Percentiles rank a stretch among this genome's conserved stretches.
phyloP scores from a whole-genome alignment of 2,329 filamentous ascomycete genomes.

The Talaromyces sp. region DNA sequence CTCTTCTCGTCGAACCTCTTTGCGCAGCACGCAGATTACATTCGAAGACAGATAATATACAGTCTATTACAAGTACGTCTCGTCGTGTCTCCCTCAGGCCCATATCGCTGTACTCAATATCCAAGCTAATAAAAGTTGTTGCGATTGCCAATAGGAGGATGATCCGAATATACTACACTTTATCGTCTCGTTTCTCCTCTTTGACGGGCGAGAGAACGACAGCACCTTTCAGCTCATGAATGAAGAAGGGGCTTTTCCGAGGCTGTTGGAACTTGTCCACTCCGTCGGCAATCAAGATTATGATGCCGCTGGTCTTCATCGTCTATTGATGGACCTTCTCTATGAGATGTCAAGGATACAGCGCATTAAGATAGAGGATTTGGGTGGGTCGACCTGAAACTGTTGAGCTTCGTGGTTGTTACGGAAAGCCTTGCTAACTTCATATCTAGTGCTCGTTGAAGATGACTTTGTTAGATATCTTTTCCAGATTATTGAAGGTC shows the following conservation, averaged over 20 bases:
- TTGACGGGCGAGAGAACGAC: slow-evolving; percentile 79
- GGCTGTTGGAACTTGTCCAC: slow-evolving; percentile 78
- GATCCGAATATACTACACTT: slow-evolving; percentile 75
- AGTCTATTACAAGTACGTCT: slow-evolving; percentile 67
- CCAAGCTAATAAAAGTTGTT: not conserved
- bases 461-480: slow-evolving; percentile 82
- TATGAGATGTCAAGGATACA: slow-evolving; percentile 98
- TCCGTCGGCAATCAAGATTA: slow-evolving; percentile 55
- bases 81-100: not conserved
- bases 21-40: slow-evolving; percentile 71
- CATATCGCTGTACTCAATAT: not conserved
- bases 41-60: slow-evolving; percentile 88
- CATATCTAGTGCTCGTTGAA: slow-evolving; percentile 51
- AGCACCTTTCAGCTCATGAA: slow-evolving; percentile 83
- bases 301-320: slow-evolving; percentile 62
- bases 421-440: not conserved
- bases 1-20: slow-evolving; percentile 76
- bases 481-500: slow-evolving; percentile 80
- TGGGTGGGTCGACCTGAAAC: slow-evolving; percentile 55
- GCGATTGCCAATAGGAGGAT: slow-evolving; percentile 66
- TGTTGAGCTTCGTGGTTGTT: not conserved
- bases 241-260: slow-evolving; percentile 74
- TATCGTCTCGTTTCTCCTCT: slow-evolving; percentile 77
- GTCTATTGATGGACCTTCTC: slow-evolving; percentile 77
- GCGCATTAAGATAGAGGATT: slow-evolving; percentile 69